Evolutionary conservation across 305 asterid species (phyloP).

Genomic region (Fraxinus baroniana): DNA sequence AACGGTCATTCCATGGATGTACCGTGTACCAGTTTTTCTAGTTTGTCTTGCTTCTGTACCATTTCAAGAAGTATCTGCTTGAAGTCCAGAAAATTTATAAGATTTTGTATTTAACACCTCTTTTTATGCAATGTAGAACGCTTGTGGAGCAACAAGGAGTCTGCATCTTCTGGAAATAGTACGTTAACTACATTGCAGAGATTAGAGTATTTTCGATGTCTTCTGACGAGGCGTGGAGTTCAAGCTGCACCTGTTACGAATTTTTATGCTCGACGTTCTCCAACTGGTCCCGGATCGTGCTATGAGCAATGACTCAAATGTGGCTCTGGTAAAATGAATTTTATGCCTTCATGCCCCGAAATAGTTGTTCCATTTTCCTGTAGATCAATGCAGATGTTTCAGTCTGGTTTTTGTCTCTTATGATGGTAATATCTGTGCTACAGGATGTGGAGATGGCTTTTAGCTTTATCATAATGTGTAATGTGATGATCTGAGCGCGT

Average conservation of each 20-base stretch:
- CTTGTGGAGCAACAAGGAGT: conserved; percentile 63
- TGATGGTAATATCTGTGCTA: neutral
- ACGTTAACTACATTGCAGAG: conserved; percentile 41
- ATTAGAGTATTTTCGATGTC: conserved; percentile 78
- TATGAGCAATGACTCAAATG: conserved; percentile 52
- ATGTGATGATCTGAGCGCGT: neutral
- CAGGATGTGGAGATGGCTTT: neutral
- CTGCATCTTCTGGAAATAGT: conserved; percentile 36
- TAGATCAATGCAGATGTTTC: neutral
- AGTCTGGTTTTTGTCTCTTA: neutral
- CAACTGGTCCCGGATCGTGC: conserved; percentile 78
- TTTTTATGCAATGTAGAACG: conserved; percentile 54
- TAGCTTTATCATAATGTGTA: neutral
- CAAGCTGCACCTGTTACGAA: conserved; percentile 78
- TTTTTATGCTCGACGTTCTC: conserved; percentile 65
- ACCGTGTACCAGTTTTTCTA: neutral
- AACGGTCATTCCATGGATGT: neutral
- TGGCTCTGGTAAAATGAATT: neutral
- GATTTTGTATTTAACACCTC: conserved; percentile 6
- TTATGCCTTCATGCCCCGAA: neutral
- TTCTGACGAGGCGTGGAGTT: conserved; percentile 79
- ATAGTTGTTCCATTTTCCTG: neutral
- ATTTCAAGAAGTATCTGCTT: neutral
- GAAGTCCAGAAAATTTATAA: neutral
- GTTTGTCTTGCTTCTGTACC: neutral